A percentile compares a stretch with the other conserved stretches of the same genome.
Conservation (phyloP, 805 yeast genomes). For the Debaryomyces castellii region DNA sequence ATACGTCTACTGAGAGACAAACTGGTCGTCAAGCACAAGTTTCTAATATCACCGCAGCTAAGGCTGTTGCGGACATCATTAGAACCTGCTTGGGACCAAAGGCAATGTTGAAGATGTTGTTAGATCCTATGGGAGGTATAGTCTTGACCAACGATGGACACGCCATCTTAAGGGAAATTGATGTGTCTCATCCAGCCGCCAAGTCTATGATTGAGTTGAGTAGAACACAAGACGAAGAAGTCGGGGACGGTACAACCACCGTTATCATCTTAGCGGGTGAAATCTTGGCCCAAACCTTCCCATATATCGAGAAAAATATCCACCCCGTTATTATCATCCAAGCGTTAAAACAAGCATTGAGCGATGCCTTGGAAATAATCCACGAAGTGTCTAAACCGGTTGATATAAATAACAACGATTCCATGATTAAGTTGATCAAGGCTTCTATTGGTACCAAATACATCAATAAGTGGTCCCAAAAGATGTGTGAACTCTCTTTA, state of each 20-base stretch:
- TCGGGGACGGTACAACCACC: constrained; percentile 97
- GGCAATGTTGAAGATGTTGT: constrained; percentile 96
- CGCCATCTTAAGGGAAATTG: constrained; percentile 95
- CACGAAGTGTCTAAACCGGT: constrained; percentile 81
- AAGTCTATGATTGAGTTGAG: constrained; percentile 96
- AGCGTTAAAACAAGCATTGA: constrained; percentile 86
- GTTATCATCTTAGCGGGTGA: constrained; percentile 97
- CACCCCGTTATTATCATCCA: constrained; percentile 96
- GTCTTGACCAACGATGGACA: constrained; percentile 98
- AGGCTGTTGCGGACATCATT: constrained; percentile 96
- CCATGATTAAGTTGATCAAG: constrained; percentile 80
- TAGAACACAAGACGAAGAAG: constrained; percentile 98
- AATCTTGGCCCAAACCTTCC: constrained; percentile 91
- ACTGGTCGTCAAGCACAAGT: constrained; percentile 96
- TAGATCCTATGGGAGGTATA: constrained; percentile 96
- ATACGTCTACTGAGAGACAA: constrained; percentile 89
- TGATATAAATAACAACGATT: constrained; percentile 78
- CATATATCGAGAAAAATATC: constrained; percentile 89
- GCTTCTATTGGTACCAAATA: constrained; percentile 97
- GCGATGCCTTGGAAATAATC: constrained; percentile 87
- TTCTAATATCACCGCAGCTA: constrained; percentile 98
- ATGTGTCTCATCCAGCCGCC: constrained; percentile 98
- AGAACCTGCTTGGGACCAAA: constrained; percentile 98
- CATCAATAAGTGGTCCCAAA: constrained; percentile 83
- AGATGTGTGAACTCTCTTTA: constrained; percentile 87